These are phyloP conservation scores for Diaporthe batatas DNA, from an alignment of 2,329 filamentous ascomycete genomes.

Conservation along the genomic window DNA sequence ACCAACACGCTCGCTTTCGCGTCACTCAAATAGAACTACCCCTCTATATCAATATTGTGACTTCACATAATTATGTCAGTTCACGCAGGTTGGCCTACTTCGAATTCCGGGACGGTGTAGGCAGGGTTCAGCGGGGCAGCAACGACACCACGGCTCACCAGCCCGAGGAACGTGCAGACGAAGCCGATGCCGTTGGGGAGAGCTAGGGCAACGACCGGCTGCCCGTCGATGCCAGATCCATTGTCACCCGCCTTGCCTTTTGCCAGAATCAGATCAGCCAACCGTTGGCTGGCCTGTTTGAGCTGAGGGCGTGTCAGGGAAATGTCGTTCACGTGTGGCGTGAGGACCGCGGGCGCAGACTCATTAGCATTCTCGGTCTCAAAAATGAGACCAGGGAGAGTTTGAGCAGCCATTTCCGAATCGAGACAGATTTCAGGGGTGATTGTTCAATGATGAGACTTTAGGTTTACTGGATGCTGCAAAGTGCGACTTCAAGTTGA, in stretches of 20 bases:
- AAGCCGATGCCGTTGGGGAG: constrained; percentile 58
- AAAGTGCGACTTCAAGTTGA: background rate
- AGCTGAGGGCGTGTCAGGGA: constrained; percentile 8
- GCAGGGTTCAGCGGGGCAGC: constrained; percentile 89
- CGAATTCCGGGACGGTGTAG: constrained; percentile 91
- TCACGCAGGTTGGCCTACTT: constrained; percentile 51
- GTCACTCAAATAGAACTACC: constrained; percentile 85
- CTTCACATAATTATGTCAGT: too few relatives aligned
- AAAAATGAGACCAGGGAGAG: background rate
- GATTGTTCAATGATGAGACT: background rate
- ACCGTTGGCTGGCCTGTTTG: background rate
- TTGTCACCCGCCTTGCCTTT: background rate
- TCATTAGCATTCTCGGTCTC: background rate
- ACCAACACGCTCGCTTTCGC: constrained; percentile 83
- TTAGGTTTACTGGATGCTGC: too few relatives aligned
- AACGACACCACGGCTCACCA: constrained; percentile 85
- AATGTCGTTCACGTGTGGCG: background rate
- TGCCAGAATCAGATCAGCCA: background rate
- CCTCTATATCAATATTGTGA: background rate
- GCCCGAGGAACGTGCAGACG: constrained; percentile 87
- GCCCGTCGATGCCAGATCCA: background rate
- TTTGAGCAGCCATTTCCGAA: background rate
- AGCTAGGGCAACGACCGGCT: constrained; percentile 15
- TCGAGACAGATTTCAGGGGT: background rate
- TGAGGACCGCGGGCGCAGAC: background rate